Evolutionary conservation across 257 asterid genomes (phyloP), one percentile per base, ranked within the genome.

Genomic region (Ligustrum vulgare): DNA sequence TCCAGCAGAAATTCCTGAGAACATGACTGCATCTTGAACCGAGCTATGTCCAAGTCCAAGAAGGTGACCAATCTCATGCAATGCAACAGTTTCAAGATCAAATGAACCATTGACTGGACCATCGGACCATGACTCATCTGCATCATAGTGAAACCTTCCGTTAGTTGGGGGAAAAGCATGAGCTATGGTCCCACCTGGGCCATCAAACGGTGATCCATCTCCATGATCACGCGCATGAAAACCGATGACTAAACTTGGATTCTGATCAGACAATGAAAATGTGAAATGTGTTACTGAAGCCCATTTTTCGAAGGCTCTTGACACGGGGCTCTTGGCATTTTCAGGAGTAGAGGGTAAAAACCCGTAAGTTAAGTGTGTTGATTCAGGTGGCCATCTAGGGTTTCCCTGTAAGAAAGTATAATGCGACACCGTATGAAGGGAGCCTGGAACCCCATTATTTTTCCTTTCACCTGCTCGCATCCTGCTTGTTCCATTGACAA

Each of bases 11-110:
- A 73, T 37, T 9, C 11, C 5, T 0, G 82, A 33, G 35, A 12
- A 68, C 82, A 80, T 80, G 23, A 73, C 31, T 10, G 85, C 75
- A 16, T 10, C 58, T 11, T 1, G 13, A 65, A 69, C 77, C 2
- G 41, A 34, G 64, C 79, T 77, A 33, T 81, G 85, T 1, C 23
- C 76, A 28, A 81, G 85, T 62, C 85, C 85, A 37, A 81, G 77
- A 33, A 72, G 64, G 71, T 81, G 85, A 25, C 85, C 82, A 9
- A 76, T 72, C 35, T 80, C 84, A 45, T 80, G 84, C 33, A 45
- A 2, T 12, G 76, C 84, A n/a, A 73, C 47, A 8, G 74, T 62
- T 73, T 81, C 77, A 33, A 77, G 33, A 72, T 81, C 67, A 9
- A 13, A 9, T 8, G 67, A 37, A 11, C 36, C 22, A 2, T 23